phyloP scores from a whole-genome alignment of 345 rosid species.

The Litchi chinensis region DNA sequence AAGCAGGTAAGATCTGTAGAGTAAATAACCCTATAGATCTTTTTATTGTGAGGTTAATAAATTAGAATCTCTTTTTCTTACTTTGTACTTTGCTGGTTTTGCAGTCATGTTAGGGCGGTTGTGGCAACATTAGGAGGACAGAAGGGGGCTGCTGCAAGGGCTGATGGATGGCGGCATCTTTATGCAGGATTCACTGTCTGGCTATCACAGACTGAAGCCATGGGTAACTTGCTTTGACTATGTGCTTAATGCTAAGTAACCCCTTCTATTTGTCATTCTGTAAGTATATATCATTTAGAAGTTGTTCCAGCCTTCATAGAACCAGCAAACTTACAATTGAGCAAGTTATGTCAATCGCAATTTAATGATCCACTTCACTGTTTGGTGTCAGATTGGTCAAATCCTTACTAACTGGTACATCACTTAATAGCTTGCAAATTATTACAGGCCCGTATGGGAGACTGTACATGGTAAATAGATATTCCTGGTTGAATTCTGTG shows the following conservation, averaged over 20 bases:
- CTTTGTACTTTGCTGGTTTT: constrained; percentile 20
- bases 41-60: neutral
- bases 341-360: neutral
- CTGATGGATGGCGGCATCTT: constrained; percentile 75
- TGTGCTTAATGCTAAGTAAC: constrained; percentile 8
- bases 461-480: neutral
- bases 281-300: neutral
- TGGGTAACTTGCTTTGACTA: constrained; percentile 43
- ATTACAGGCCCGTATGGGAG: neutral
- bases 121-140: constrained; percentile 85
- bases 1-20: constrained; percentile 55
- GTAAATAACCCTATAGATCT: constrained; percentile 13
- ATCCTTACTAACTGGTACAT: neutral
- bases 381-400: neutral
- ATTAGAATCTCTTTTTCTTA: neutral
- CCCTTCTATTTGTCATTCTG: neutral
- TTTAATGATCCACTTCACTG: neutral
- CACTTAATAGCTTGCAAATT: neutral
- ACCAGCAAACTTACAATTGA: neutral
- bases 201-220: constrained; percentile 81
- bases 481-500: neutral
- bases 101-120: constrained; percentile 87
- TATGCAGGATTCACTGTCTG: constrained; percentile 85
- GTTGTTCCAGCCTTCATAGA: neutral
- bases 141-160: constrained; percentile 69